phyloP scores from a whole-genome alignment of 2,329 filamentous ascomycete species.

The Trichoderma harzianum region DNA sequence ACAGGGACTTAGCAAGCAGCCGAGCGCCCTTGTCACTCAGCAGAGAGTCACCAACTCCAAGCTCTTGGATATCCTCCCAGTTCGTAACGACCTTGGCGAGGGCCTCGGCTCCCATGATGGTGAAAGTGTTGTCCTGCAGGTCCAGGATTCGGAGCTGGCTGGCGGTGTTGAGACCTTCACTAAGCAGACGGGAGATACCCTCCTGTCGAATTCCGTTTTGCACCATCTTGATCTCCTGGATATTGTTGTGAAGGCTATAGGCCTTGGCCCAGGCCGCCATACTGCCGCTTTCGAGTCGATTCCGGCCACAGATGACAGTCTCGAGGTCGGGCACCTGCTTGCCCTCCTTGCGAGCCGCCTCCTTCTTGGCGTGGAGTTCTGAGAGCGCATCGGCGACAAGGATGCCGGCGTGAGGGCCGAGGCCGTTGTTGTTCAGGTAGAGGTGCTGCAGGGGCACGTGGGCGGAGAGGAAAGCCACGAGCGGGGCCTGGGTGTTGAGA shows the following conservation, averaged over 20 bases:
- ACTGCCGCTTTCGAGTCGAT: constrained; percentile 90
- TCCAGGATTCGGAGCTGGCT: constrained; percentile 72
- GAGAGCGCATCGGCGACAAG: constrained; percentile 85
- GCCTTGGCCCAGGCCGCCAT: constrained; percentile 94
- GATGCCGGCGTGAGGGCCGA: constrained; percentile 87
- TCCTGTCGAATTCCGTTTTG: constrained; percentile 97
- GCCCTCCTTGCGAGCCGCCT: constrained; percentile 67
- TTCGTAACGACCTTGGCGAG: constrained; percentile 69
- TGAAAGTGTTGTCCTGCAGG: constrained; percentile 97
- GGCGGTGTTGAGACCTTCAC: constrained; percentile 71
- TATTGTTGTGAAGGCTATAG: constrained; percentile 75
- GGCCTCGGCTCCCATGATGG: constrained; percentile 71
- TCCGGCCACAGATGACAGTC: constrained; percentile 96
- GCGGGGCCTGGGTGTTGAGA: constrained; percentile 86
- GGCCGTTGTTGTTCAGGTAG: constrained; percentile 96
- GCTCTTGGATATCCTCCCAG: constrained; percentile 75
- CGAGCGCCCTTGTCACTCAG: constrained; percentile 74
- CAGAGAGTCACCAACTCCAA: constrained; percentile 86
- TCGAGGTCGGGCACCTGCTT: constrained; percentile 78
- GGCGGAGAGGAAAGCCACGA: constrained; percentile 84
- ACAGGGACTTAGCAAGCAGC: constrained; percentile 69
- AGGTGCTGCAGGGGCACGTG: constrained; percentile 91
- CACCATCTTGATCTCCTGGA: constrained; percentile 92
- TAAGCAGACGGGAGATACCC: constrained; percentile 78
- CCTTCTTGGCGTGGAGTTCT: constrained; percentile 79